Base-by-base conservation (phyloP, 805 yeast species). In the Pichia rugopelliculosa region DNA sequence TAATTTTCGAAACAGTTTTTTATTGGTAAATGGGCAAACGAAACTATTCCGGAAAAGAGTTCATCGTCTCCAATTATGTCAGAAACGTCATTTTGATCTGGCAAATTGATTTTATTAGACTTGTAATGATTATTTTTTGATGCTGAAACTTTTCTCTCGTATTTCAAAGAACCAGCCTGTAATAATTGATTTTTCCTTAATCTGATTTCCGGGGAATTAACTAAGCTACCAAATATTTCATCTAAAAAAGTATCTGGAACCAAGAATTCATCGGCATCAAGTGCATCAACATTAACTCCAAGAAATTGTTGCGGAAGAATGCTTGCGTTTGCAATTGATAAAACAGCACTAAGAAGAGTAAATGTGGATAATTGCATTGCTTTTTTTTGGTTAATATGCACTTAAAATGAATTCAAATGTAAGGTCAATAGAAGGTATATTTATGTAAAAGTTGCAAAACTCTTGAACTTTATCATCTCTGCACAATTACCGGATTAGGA, bases 11-110 rank as follows among this genome's bases (percentile, higher is more conserved):
- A 77, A 57, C 84, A 79, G 51, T 74, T 65, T 50, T 69, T 67
- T 45, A 65, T 64, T 10, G 75, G 73, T 40, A 77, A 62, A 48
- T 76, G 79, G 1, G 76, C 84, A 64, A 75, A 79, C 1, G 82
- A 73, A 20, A 74, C 66, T 34, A 77, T 71, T 4, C 82, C 82
- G 2, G 80, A 77, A 54, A 74, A 75, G 15, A 60, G 44, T 3
- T 55, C 53, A 3, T 1, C 18, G 10, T 43, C 46, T 11, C 47
- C 47, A 6, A 39, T 18, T 37, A 63, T 50, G 41, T 70, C 74
- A 3, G 61, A 51, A 12, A 70, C 59, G 41, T 70, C 70, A 45
- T 71, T 70, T 30, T 64, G 61, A 23, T 56, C 52, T 1, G 76
- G 75, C 1, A 60, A 58, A 3, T 54, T 48, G 18, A 67, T 22